phyloP scores from a whole-genome alignment of 139 green algal genomes.

The Chlorella sp. region DNA sequence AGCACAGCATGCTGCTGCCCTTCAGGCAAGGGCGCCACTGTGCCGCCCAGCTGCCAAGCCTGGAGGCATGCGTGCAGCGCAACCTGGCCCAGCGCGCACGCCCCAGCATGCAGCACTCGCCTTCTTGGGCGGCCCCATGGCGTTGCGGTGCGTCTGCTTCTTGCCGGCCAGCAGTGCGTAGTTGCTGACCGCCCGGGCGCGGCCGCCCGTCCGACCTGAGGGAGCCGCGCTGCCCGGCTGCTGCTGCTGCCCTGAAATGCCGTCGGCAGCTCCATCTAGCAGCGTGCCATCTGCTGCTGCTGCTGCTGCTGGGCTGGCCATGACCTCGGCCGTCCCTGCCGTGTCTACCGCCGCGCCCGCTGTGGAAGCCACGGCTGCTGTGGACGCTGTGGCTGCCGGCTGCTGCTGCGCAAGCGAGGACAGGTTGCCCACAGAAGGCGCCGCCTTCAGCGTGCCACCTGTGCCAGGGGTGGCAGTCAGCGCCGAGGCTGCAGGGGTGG shows the following conservation, averaged over 20 bases:
- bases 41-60: no score
- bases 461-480: conserved; percentile 14
- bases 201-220: neutral
- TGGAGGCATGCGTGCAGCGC: no score
- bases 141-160: conserved; percentile 10
- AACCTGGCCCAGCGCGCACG: no score
- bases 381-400: neutral
- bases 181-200: conserved; percentile 34
- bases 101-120: neutral
- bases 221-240: neutral
- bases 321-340: neutral
- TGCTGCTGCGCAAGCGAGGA: neutral
- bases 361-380: no score
- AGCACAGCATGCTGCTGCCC: no score
- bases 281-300: neutral
- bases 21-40: no score
- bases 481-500: conserved; percentile 1
- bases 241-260: neutral
- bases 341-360: neutral
- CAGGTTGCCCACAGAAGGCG: conserved; percentile 7
- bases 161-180: conserved; percentile 56
- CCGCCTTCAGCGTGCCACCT: neutral
- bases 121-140: conserved; percentile 32
- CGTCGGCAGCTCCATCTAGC: conserved; percentile 17
- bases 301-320: neutral